These are phyloP conservation scores for Tetradesmus lagerheimii DNA, from an alignment of 139 green algal species.

Conservation along the genomic window DNA sequence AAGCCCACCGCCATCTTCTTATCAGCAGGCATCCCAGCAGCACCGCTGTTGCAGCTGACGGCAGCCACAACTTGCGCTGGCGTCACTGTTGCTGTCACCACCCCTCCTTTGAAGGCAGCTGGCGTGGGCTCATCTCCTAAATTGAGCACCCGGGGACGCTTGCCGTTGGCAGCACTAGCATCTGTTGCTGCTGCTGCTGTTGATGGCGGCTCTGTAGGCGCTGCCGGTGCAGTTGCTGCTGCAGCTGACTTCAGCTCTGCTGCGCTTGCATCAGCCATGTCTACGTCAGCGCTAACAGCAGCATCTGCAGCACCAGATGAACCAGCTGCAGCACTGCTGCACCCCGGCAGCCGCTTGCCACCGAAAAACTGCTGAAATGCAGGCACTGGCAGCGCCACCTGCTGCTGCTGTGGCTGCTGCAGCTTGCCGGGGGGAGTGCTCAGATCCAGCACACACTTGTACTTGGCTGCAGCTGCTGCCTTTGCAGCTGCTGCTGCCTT, in stretches of 20 bases:
- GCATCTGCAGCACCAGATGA: neutral
- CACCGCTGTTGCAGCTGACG: neutral
- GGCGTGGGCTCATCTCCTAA: neutral
- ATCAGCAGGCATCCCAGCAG: neutral
- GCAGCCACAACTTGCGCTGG: neutral
- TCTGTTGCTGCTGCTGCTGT: neutral
- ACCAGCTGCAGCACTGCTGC: neutral
- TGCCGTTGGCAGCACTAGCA: neutral
- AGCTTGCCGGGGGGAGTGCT: neutral
- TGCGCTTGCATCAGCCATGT: neutral
- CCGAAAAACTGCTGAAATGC: neutral
- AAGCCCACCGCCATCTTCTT: neutral
- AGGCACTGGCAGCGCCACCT: neutral
- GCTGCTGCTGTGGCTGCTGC: conserved; percentile 5
- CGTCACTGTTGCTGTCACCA: too few species aligned
- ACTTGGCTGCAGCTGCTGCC: neutral
- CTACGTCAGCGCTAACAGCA: neutral
- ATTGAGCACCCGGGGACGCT: conserved; percentile 6
- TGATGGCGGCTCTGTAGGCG: neutral
- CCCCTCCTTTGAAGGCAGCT: neutral
- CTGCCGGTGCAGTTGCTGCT: neutral
- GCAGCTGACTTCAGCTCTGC: neutral
- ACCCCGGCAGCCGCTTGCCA: neutral
- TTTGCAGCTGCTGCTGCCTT: neutral
- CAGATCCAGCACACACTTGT: conserved; percentile 4